phyloP scores from a whole-genome alignment of 176 grass and related monocot genomes.

The Puya raimondii region DNA sequence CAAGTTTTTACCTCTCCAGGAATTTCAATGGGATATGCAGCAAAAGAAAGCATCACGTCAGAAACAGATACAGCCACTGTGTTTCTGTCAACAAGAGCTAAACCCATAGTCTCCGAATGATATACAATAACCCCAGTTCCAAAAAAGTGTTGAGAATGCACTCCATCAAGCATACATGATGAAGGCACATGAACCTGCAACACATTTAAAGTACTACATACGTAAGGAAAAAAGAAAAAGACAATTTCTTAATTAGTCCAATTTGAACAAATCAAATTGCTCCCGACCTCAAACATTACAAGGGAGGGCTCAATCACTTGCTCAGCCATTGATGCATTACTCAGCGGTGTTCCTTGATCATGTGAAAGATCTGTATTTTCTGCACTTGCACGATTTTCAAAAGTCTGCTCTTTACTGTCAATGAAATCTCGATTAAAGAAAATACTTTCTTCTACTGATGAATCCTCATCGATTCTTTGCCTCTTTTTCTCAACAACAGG shows the following conservation, averaged over 20 bases:
- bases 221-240: background rate
- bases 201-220: background rate
- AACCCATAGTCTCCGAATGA: slow-evolving; percentile 79
- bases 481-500: slow-evolving; percentile 67
- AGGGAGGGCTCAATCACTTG: slow-evolving; percentile 93
- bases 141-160: slow-evolving; percentile 97
- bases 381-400: slow-evolving; percentile 38
- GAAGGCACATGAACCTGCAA: slow-evolving; percentile 95
- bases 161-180: slow-evolving; percentile 97
- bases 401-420: slow-evolving; percentile 35
- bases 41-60: slow-evolving; percentile 98
- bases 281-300: slow-evolving; percentile 97
- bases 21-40: slow-evolving; percentile 99
- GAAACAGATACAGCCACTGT: slow-evolving; percentile 89
- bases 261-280: background rate
- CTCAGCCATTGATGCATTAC: slow-evolving; percentile 90
- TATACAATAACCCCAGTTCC: slow-evolving; percentile 88
- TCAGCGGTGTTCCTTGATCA: slow-evolving; percentile 36
- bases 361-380: slow-evolving; percentile 49
- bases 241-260: no score
- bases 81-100: slow-evolving; percentile 91
- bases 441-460: slow-evolving; percentile 51
- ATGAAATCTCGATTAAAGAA: slow-evolving; percentile 54
- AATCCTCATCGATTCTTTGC: slow-evolving; percentile 54
- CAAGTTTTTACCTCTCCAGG: slow-evolving; percentile 60